These are phyloP conservation scores for Tylopilus balloui DNA, from an alignment of 768 basidiomycete genomes.

Conservation along the genomic window DNA sequence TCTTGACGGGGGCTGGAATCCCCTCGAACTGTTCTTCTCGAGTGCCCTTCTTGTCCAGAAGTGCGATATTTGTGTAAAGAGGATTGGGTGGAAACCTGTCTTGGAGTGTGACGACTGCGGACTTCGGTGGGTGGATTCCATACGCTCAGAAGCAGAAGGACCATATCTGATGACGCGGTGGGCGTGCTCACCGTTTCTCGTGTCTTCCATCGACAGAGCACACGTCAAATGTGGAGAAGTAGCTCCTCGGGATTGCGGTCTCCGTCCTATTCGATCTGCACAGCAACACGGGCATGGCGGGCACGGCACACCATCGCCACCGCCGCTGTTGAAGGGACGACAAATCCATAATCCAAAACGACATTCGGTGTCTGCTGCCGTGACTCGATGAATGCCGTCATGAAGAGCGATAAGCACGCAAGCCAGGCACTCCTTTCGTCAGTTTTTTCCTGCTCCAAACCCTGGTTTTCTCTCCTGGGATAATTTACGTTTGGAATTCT, in stretches of 20 bases:
- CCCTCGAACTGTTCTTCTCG: constrained; percentile 74
- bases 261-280: constrained; percentile 38
- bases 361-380: constrained; percentile 20
- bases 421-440: background rate
- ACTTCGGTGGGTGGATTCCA: constrained; percentile 45
- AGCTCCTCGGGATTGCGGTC: constrained; percentile 75
- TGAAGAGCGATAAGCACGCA: constrained; percentile 16
- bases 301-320: constrained; percentile 14
- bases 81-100: constrained; percentile 82
- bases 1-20: constrained; percentile 56
- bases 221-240: constrained; percentile 84
- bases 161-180: constrained; percentile 17
- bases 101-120: constrained; percentile 90
- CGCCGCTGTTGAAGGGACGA: constrained; percentile 28
- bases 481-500: constrained; percentile 10
- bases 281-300: constrained; percentile 25
- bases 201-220: constrained; percentile 43
- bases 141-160: constrained; percentile 8
- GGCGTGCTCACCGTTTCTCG: background rate
- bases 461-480: constrained; percentile 3
- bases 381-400: constrained; percentile 24
- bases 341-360: constrained; percentile 26
- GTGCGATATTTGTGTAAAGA: constrained; percentile 79
- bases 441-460: constrained; percentile 5
- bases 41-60: constrained; percentile 67